These are phyloP conservation scores for Syzygium aqueum DNA, from an alignment of 345 rosid species.

Conservation along the genomic window DNA sequence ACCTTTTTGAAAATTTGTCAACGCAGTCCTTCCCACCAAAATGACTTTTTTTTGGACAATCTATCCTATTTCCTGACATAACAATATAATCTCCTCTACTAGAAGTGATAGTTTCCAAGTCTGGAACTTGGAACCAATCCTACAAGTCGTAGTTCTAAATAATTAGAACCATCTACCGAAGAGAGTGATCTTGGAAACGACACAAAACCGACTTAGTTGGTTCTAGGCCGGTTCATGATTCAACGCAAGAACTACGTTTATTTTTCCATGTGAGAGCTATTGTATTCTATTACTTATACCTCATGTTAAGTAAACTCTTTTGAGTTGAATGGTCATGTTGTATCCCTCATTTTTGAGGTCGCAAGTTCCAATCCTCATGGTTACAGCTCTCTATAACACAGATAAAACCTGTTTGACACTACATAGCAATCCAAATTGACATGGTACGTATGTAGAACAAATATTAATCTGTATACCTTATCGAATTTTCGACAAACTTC, in stretches of 20 bases:
- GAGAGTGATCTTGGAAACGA: neutral
- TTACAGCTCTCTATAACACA: neutral
- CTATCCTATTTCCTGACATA: too few relatives aligned
- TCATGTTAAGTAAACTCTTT: neutral
- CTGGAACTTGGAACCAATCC: neutral
- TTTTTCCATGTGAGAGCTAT: neutral
- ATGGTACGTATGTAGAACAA: neutral
- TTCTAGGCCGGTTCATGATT: neutral
- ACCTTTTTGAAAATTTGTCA: too few relatives aligned
- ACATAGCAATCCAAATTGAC: neutral
- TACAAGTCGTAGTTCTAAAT: neutral
- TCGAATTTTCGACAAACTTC: neutral
- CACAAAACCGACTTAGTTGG: neutral
- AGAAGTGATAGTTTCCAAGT: neutral
- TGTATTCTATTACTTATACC: neutral
- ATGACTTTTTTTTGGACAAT: too few relatives aligned
- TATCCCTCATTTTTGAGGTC: neutral
- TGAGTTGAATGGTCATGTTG: neutral
- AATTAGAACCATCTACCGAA: neutral
- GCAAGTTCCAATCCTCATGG: neutral
- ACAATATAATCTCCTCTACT: neutral
- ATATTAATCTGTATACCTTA: neutral
- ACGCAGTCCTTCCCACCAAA: too few relatives aligned
- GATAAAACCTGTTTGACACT: neutral
- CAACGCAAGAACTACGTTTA: neutral